Conservation (phyloP, 83 land plant genomes). For the Diphasiastrum complanatum region DNA sequence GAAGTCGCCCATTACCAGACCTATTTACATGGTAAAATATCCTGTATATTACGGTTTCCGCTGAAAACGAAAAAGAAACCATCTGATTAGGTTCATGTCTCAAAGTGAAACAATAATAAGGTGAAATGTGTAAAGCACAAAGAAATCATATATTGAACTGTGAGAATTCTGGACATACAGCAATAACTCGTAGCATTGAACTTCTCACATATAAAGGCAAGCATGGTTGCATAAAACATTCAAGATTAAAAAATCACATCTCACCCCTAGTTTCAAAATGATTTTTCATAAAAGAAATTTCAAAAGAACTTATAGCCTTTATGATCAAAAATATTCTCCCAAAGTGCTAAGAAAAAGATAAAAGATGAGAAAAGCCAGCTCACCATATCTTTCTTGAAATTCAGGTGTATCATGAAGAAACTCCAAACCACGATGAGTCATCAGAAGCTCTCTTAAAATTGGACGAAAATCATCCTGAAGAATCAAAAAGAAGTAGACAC, state of each 20-base stretch:
- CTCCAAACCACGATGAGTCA: slow-evolving; percentile 86
- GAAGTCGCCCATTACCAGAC: slow-evolving; percentile 80
- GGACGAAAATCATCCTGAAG: slow-evolving; percentile 84
- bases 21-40: slow-evolving; percentile 91
- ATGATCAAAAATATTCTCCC: not conserved
- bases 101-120: slow-evolving; percentile 6
- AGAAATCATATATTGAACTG: not conserved
- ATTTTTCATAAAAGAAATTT: too few relatives aligned
- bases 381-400: slow-evolving; percentile 96
- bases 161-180: not conserved
- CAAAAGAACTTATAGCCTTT: slow-evolving; percentile 1
- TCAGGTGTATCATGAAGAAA: slow-evolving; percentile 83
- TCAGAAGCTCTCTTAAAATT: slow-evolving; percentile 65
- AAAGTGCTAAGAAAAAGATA: not conserved
- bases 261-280: too few relatives aligned
- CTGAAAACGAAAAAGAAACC: slow-evolving; percentile 32
- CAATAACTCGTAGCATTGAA: not conserved
- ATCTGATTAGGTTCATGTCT: not conserved
- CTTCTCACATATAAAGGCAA: too few relatives aligned
- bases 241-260: too few relatives aligned
- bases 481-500: not conserved
- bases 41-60: slow-evolving; percentile 93
- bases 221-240: too few relatives aligned
- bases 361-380: not conserved
- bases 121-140: not conserved